Evolutionary conservation across 2,329 filamentous ascomycete genomes (phyloP).

Genomic region (Colletotrichum godetiae): DNA sequence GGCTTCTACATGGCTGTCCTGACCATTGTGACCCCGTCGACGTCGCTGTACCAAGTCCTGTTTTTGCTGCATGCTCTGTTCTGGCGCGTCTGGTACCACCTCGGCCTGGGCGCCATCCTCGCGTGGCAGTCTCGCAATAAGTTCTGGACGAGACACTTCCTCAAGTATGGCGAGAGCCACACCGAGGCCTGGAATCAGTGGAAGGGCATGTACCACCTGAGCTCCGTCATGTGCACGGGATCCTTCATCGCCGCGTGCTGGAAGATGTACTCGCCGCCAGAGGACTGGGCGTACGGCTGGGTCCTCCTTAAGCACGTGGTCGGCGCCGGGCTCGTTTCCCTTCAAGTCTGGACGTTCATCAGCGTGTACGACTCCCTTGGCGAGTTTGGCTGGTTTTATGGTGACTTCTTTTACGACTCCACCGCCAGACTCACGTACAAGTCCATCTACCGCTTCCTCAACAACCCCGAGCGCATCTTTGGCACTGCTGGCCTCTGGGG

Average conservation of each 20-base stretch:
- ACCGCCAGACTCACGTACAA: conserved; percentile 91
- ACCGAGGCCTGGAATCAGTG: conserved; percentile 97
- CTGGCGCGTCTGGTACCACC: conserved; percentile 92
- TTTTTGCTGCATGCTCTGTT: conserved; percentile 84
- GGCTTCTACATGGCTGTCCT: conserved; percentile 80
- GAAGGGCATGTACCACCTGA: conserved; percentile 96
- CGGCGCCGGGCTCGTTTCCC: conserved; percentile 80
- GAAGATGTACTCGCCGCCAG: conserved; percentile 94
- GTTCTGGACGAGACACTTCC: conserved; percentile 95
- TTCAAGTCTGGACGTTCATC: conserved; percentile 92
- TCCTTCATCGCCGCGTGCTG: conserved; percentile 92
- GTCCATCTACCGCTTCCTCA: conserved; percentile 97
- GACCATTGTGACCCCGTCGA: conserved; percentile 81
- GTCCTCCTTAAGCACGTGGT: conserved; percentile 88
- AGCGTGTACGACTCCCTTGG: conserved; percentile 96
- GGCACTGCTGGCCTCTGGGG: conserved; percentile 97
- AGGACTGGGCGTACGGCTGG: conserved; percentile 88
- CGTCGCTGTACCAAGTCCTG: conserved; percentile 77
- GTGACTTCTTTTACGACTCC: conserved; percentile 97
- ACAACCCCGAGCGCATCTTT: conserved; percentile 95
- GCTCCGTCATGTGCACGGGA: conserved; percentile 88
- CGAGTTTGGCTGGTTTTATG: conserved; percentile 99
- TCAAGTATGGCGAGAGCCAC: conserved; percentile 93
- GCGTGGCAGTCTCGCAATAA: conserved; percentile 89
- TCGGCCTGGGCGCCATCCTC: conserved; percentile 88